Conservation (phyloP, 2,329 filamentous ascomycete genomes). For the Diaporthe aspalathi region DNA sequence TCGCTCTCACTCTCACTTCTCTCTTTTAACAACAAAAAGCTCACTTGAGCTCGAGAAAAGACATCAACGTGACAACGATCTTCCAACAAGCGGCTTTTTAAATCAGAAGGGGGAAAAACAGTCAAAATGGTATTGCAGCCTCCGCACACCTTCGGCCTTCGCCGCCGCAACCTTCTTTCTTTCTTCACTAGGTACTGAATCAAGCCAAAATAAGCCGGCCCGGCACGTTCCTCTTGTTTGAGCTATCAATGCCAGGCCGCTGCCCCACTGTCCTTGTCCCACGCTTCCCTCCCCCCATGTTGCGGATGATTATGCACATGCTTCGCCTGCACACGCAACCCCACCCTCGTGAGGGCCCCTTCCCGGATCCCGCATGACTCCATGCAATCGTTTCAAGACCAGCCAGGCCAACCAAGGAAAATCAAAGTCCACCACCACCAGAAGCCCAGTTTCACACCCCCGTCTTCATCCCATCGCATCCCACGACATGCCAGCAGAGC, state of each 20-base stretch:
- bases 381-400: conserved; percentile 19
- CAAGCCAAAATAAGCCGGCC: conserved; percentile 16
- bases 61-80: neutral
- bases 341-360: neutral
- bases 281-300: neutral
- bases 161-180: too few relatives aligned
- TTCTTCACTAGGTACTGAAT: conserved; percentile 25
- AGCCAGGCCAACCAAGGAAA: conserved; percentile 1
- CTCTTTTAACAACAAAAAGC: neutral
- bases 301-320: neutral
- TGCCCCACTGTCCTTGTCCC: neutral
- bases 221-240: conserved; percentile 38
- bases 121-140: conserved; percentile 29
- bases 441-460: neutral
- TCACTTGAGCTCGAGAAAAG: neutral
- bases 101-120: neutral
- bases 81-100: neutral
- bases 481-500: too few relatives aligned
- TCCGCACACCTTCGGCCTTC: neutral
- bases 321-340: too few relatives aligned
- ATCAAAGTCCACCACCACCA: neutral
- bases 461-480: neutral
- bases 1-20: too few relatives aligned
- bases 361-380: conserved; percentile 20
- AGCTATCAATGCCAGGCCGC: conserved; percentile 36